A percentile compares a stretch with the other conserved stretches of the same genome.
Evolutionary conservation across 73 alveolate genomes (phyloP).

Genomic region (Urostyla sp.): DNA sequence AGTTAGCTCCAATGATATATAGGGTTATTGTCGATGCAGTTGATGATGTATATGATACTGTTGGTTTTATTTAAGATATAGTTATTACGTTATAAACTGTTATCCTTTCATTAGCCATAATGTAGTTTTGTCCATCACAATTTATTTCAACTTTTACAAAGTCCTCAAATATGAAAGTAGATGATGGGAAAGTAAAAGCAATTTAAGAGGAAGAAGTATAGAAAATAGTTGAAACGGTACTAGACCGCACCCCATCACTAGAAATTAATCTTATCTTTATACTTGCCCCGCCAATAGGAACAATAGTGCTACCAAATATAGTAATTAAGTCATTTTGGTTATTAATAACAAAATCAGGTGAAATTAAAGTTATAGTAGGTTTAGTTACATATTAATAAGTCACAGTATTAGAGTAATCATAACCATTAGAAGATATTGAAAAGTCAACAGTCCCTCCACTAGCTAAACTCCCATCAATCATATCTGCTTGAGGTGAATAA

Average conservation of each 20-base stretch:
- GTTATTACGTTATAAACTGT: constrained; percentile 19
- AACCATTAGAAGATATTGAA: constrained; percentile 6
- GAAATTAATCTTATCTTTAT: background rate
- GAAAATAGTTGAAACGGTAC: background rate
- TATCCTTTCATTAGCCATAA: constrained; percentile 26
- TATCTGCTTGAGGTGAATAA: constrained; percentile 46
- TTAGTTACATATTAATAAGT: background rate
- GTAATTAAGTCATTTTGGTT: background rate
- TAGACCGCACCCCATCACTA: constrained; percentile 14
- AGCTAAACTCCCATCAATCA: background rate
- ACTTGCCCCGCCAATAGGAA: background rate
- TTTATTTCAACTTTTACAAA: constrained; percentile 14
- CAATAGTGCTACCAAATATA: background rate
- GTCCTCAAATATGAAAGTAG: constrained; percentile 8
- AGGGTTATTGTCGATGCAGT: background rate
- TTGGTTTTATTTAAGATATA: constrained; percentile 8
- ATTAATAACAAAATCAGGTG: constrained; percentile 12
- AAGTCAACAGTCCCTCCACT: constrained; percentile 39
- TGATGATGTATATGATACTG: constrained; percentile 12
- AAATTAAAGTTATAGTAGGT: background rate
- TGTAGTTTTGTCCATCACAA: constrained; percentile 19
- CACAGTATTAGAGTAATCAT: constrained; percentile 13
- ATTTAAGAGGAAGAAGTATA: background rate
- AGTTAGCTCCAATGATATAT: background rate
- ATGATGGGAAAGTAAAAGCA: constrained; percentile 11